A percentile compares a stretch with the other conserved stretches of the same genome.
Conservation (phyloP, 1,284 basidiomycete genomes). For the Moesziomyces sp. region DNA sequence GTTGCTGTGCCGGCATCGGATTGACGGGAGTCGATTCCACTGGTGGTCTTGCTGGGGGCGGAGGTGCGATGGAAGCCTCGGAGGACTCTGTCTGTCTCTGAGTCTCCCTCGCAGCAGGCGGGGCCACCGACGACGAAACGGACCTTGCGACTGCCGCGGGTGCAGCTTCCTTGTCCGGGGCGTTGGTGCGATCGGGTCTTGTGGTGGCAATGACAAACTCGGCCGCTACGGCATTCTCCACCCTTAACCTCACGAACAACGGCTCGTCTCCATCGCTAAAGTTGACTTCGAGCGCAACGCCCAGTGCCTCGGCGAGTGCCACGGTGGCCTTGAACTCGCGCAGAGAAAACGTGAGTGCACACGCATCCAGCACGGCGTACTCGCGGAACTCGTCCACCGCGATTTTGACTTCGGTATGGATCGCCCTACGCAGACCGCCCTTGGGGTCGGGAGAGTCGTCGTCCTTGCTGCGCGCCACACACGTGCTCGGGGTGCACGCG, state of each 20-base stretch:
- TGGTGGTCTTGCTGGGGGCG: not conserved
- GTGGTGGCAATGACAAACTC: slow-evolving; percentile 58
- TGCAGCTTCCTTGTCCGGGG: not conserved
- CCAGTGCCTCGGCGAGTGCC: slow-evolving; percentile 36
- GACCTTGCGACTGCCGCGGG: too few species aligned
- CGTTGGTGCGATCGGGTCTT: slow-evolving; percentile 7
- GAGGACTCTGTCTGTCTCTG: not conserved
- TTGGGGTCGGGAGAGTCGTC: slow-evolving; percentile 14
- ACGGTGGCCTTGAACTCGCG: slow-evolving; percentile 56
- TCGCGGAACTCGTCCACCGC: slow-evolving; percentile 40
- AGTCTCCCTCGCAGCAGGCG: not conserved
- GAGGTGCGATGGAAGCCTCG: not conserved
- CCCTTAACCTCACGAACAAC: slow-evolving; percentile 45
- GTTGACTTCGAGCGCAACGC: slow-evolving; percentile 29
- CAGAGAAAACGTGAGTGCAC: slow-evolving; percentile 45
- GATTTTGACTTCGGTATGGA: slow-evolving; percentile 51
- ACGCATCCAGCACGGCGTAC: slow-evolving; percentile 35
- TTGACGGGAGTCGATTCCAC: slow-evolving; percentile 16
- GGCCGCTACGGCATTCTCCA: slow-evolving; percentile 22
- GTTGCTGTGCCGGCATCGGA: not conserved
- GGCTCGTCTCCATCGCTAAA: slow-evolving; percentile 56
- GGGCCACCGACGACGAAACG: not conserved
- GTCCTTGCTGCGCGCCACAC: slow-evolving; percentile 38
- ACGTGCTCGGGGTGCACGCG: slow-evolving; percentile 22
- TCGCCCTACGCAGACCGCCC: slow-evolving; percentile 23